A percentile compares a stretch with the other conserved stretches of the same genome.
These are phyloP conservation scores for Penicillium hesseltinei DNA, from an alignment of 2,329 filamentous ascomycete species.

Conservation along the genomic window DNA sequence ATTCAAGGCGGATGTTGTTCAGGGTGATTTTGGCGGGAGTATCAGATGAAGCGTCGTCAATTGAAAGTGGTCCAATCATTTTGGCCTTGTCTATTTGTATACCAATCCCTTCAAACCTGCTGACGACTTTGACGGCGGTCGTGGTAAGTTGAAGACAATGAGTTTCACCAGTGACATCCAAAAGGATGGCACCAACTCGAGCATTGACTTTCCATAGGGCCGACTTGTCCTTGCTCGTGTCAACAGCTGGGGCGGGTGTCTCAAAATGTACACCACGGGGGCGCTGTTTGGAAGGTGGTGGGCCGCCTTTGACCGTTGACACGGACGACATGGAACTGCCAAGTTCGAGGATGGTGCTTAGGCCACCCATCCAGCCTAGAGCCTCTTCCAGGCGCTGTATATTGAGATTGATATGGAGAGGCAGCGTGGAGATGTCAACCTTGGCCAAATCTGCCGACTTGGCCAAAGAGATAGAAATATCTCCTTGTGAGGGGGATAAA, in stretches of 20 bases:
- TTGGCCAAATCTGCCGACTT: conserved; percentile 33
- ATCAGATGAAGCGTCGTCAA: conserved; percentile 42
- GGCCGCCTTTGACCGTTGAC: conserved; percentile 50
- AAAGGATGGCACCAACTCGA: conserved; percentile 71
- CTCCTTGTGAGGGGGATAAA: conserved; percentile 35
- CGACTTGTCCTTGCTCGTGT: conserved; percentile 14
- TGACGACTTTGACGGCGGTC: conserved; percentile 77
- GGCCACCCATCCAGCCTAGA: conserved; percentile 81
- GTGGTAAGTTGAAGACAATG: conserved; percentile 73
- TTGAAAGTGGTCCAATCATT: conserved; percentile 67
- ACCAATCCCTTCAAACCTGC: conserved; percentile 69
- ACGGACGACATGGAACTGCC: conserved; percentile 79
- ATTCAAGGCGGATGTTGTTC: conserved; percentile 68
- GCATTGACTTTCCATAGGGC: conserved; percentile 65
- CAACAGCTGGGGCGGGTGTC: conserved; percentile 36
- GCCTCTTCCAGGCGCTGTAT: conserved; percentile 80
- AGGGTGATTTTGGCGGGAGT: conserved; percentile 63
- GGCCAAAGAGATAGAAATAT: conserved; percentile 40
- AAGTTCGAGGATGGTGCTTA: conserved; percentile 87
- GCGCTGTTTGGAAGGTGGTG: conserved; percentile 32
- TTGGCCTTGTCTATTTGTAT: conserved; percentile 74
- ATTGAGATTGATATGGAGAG: conserved; percentile 73
- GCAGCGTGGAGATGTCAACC: conserved; percentile 70
- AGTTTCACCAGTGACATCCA: conserved; percentile 73
- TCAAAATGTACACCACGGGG: conserved; percentile 59